These are phyloP conservation scores for Reutealis trisperma DNA, from an alignment of 345 rosid genomes.

Conservation along the genomic window DNA sequence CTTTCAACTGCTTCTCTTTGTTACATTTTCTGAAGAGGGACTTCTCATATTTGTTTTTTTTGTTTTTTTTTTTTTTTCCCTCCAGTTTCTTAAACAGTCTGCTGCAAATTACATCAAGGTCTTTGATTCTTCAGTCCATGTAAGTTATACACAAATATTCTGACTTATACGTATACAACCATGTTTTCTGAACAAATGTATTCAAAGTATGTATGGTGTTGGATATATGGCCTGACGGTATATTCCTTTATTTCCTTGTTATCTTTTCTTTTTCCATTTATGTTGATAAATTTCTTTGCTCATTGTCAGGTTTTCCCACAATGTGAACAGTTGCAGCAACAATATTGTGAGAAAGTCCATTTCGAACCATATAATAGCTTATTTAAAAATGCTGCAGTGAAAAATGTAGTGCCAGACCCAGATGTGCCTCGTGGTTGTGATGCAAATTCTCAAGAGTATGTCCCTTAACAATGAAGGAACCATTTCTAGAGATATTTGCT, in stretches of 20 bases:
- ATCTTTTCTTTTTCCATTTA: constrained; percentile 4
- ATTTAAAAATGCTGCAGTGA: constrained; percentile 44
- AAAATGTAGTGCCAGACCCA: constrained; percentile 73
- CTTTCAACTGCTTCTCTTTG: constrained; percentile 4
- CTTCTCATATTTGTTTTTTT: constrained; percentile 7
- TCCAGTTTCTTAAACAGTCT: constrained; percentile 83
- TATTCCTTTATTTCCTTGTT: neutral
- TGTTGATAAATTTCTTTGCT: constrained; percentile 22
- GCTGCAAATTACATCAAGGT: constrained; percentile 60
- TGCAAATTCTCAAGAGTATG: constrained; percentile 78
- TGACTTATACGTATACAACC: neutral
- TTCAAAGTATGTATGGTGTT: constrained; percentile 8
- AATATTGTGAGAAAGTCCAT: constrained; percentile 50
- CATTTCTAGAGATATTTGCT: neutral
- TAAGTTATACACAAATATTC: constrained; percentile 40
- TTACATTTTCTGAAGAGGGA: neutral
- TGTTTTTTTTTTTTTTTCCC: no score
- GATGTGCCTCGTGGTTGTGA: constrained; percentile 77
- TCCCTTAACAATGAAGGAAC: constrained; percentile 22
- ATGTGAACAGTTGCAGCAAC: constrained; percentile 70
- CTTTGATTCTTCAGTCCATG: constrained; percentile 80
- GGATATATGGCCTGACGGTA: constrained; percentile 4
- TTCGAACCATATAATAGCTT: constrained; percentile 47
- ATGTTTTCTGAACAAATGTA: constrained; percentile 7
- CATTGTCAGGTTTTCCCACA: constrained; percentile 62